Base-by-base conservation (phyloP, 139 green algal genomes). In the Tetradesmus lagerheimii region DNA sequence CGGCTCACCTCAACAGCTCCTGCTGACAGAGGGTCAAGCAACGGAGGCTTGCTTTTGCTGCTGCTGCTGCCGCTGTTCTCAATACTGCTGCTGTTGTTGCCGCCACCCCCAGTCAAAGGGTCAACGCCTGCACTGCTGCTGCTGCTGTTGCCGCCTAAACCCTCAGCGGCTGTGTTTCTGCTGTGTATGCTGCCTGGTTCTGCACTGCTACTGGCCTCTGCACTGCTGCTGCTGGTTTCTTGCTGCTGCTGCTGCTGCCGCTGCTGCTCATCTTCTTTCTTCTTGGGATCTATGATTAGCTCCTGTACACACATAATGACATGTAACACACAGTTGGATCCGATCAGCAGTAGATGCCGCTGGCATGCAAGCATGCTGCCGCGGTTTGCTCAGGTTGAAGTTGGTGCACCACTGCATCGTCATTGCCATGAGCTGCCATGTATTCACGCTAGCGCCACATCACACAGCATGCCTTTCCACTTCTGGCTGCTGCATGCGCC, bases 211-310 rank as follows among this genome's bases (percentile, higher is more conserved):
- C 39, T 27, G 12, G 38, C 16, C 43, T 85, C 77, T 83, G 39
- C 38, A 85, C 45, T 78, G 57, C 53, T 88, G 45, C 82, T 88
- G 35, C 82, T 88, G 34, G 31, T 34, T 0, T n/a, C 76, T 83
- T 53, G 76, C 87, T 77, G 67, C 67, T 64, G 67, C 53, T 66
- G 53, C n/a, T 64, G 31, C 50, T 86, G 64, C 75, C 27, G 82
- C 86, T 62, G 86, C 82, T 47, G 23, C 78, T 64, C n/a, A 62
- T 53, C 80, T 34, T 78, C 80, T 53, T 79, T 43, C 85, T 92
- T 91, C 78, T 97, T 96, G 9, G 96, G 96, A 84, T 98, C 95
- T 11, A 99, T 71, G 0, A 98, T 97, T 0, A 99, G 88, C 53
- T 99, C 96, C 94, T 97, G 92, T 62, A 85, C 3, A n/a, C 57